These are phyloP conservation scores for Tephrocybe sp. DNA, from an alignment of 768 basidiomycete species.

Conservation along the genomic window DNA sequence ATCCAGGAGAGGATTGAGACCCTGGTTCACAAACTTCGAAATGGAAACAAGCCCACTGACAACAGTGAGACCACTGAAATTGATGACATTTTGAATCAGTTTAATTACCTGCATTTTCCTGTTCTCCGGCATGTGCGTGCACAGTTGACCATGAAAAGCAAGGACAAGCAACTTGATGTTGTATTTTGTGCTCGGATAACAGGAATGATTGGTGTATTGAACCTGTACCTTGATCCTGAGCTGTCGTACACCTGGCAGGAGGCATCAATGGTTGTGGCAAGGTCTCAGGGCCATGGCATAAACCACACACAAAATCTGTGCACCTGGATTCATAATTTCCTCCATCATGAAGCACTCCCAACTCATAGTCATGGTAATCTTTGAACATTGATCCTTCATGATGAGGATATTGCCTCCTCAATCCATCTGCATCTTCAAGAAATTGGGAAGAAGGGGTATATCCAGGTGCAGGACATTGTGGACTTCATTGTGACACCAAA, in stretches of 20 bases:
- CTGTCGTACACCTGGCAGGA: slow-evolving; percentile 31
- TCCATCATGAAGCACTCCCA: slow-evolving; percentile 22
- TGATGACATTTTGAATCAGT: background rate
- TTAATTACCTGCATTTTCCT: background rate
- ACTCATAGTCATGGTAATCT: slow-evolving; percentile 22
- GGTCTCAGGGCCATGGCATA: slow-evolving; percentile 22
- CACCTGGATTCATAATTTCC: slow-evolving; percentile 13
- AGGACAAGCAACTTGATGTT: slow-evolving; percentile 30
- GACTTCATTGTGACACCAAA: slow-evolving; percentile 25
- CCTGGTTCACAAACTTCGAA: background rate
- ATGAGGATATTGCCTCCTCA: slow-evolving; percentile 29
- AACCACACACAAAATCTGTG: slow-evolving; percentile 28
- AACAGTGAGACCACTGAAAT: background rate
- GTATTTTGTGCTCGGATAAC: slow-evolving; percentile 27
- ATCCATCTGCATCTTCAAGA: slow-evolving; percentile 28
- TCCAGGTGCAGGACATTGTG: slow-evolving; percentile 30
- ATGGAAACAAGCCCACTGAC: background rate
- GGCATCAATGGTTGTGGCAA: slow-evolving; percentile 30
- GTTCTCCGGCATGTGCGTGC: slow-evolving; percentile 17
- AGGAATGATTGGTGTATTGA: slow-evolving; percentile 15
- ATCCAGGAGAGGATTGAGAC: no score
- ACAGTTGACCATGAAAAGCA: slow-evolving; percentile 19
- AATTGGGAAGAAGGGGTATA: slow-evolving; percentile 24
- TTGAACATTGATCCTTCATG: slow-evolving; percentile 25
- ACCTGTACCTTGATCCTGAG: slow-evolving; percentile 30